Percentiles rank a stretch among this genome's conserved stretches.
Conservation (phyloP, 495 filamentous ascomycete genomes). For the Lentithecium fluviatile region DNA sequence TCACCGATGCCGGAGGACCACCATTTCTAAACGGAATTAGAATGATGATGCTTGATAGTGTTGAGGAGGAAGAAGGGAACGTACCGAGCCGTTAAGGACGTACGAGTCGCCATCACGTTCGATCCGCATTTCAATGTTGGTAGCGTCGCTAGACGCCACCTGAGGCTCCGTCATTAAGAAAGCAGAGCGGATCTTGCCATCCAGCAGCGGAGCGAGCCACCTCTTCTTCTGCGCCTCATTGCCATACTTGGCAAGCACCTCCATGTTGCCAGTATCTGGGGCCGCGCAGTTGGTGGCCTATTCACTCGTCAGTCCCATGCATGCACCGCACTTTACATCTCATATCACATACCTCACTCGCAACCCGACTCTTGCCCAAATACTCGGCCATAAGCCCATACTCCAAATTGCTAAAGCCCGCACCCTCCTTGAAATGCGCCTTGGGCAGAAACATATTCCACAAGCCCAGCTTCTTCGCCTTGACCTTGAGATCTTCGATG, state of each 20-base stretch:
- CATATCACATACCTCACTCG: conserved; percentile 39
- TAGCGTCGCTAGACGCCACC: conserved; percentile 46
- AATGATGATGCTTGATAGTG: too few relatives aligned
- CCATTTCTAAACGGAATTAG: conserved; percentile 49
- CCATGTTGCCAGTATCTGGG: conserved; percentile 50
- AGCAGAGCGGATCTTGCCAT: conserved; percentile 46
- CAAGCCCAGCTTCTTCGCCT: conserved; percentile 78
- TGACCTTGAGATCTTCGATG: conserved; percentile 83
- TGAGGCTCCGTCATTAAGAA: conserved; percentile 50
- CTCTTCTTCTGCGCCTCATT: conserved; percentile 45
- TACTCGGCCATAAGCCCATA: conserved; percentile 49
- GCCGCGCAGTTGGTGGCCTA: conserved; percentile 47
- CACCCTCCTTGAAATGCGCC: conserved; percentile 90
- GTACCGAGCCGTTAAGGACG: conserved; percentile 45
- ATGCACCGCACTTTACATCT: neutral
- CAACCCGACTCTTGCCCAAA: conserved; percentile 45
- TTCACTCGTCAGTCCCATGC: neutral
- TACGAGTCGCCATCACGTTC: conserved; percentile 43
- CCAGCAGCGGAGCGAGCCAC: conserved; percentile 46
- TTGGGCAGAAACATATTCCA: conserved; percentile 99
- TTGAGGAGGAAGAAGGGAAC: neutral
- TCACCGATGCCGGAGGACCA: conserved; percentile 47
- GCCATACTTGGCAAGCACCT: conserved; percentile 50
- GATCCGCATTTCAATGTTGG: conserved; percentile 45
- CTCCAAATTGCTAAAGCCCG: conserved; percentile 52